Conservation (phyloP, 2,329 filamentous ascomycete genomes). For the Xylaria sp. region DNA sequence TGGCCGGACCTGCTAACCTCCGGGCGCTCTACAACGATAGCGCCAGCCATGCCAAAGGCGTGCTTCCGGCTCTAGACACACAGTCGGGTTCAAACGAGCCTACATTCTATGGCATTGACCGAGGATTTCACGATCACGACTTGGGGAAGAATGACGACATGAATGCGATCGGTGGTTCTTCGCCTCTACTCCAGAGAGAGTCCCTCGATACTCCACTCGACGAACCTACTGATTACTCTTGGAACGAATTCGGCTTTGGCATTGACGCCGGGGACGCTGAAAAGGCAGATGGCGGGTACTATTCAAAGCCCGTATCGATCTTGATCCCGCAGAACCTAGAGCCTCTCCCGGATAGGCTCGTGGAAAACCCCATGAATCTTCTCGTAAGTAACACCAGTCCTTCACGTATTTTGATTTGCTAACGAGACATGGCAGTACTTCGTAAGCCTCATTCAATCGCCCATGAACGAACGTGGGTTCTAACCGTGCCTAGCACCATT, state of each 20-base stretch:
- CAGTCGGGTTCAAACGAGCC: constrained; percentile 42
- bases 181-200: constrained; percentile 40
- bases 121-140: constrained; percentile 72
- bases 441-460: constrained; percentile 41
- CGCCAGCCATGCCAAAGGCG: constrained; percentile 32
- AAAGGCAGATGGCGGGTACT: constrained; percentile 69
- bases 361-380: constrained; percentile 80
- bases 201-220: constrained; percentile 38
- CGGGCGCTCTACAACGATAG: constrained; percentile 33
- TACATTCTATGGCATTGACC: constrained; percentile 72
- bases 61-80: constrained; percentile 36
- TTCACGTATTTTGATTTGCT: constrained; percentile 30
- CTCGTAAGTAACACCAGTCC: constrained; percentile 50
- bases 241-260: constrained; percentile 54
- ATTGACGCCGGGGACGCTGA: constrained; percentile 55
- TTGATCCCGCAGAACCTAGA: constrained; percentile 55
- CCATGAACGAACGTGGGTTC: constrained; percentile 7
- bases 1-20: constrained; percentile 56
- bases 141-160: constrained; percentile 73
- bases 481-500: constrained; percentile 57
- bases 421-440: constrained; percentile 50
- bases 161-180: constrained; percentile 62
- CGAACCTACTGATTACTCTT: constrained; percentile 41
- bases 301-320: constrained; percentile 70
- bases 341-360: constrained; percentile 58